A percentile compares a stretch with the other conserved stretches of the same genome.
Conservation (phyloP, 2,329 filamentous ascomycete genomes). For the Neoscytalidium dimidiatum region DNA sequence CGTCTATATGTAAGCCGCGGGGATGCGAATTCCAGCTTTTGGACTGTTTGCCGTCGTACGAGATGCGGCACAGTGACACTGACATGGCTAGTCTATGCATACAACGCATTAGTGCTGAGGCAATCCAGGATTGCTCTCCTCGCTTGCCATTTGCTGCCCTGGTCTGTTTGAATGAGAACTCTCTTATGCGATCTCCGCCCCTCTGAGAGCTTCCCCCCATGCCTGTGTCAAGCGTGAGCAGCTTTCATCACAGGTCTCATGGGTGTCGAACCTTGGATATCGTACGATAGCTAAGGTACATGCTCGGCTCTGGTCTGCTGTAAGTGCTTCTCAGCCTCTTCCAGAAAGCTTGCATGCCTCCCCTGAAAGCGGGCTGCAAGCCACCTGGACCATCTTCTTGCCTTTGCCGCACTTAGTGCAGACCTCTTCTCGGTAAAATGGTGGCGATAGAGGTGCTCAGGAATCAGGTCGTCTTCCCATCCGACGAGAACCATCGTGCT, state of each 20-base stretch:
- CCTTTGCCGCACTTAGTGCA: background rate
- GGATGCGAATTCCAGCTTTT: too few species aligned
- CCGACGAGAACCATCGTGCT: too few species aligned
- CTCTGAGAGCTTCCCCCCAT: too few species aligned
- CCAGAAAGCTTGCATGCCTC: background rate
- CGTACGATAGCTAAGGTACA: background rate
- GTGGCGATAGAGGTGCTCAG: too few species aligned
- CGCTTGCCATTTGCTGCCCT: background rate
- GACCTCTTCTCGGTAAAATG: background rate
- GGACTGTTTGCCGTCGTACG: too few species aligned
- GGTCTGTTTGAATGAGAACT: background rate
- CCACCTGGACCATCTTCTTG: background rate
- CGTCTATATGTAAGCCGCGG: too few species aligned
- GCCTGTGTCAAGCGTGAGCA: background rate
- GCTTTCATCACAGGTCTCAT: background rate
- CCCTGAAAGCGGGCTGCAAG: background rate
- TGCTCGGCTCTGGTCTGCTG: background rate
- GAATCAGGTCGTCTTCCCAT: too few species aligned
- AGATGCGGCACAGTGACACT: background rate
- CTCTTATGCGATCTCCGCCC: background rate
- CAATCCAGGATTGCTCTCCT: background rate
- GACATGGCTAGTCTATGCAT: background rate
- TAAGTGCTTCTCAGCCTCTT: background rate
- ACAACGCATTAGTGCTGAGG: background rate
- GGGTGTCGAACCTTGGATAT: too few species aligned